Evolutionary conservation across 2,329 filamentous ascomycete genomes (phyloP).

Genomic region (Colletotrichum camelliae): DNA sequence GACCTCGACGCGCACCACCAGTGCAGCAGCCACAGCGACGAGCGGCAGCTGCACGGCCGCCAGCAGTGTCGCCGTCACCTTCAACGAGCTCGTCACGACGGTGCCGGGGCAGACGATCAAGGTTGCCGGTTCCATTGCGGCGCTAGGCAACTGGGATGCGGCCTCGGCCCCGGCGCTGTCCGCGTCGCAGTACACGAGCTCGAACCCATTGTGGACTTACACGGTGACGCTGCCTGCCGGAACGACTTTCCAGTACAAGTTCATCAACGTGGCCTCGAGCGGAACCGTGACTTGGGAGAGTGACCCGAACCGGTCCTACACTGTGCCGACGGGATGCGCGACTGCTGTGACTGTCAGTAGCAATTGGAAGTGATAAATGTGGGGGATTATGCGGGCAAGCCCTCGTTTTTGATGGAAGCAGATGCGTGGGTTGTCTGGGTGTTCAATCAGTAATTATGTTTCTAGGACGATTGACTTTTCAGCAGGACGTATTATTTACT

Average conservation of each 20-base stretch:
- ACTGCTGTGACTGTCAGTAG: conserved; percentile 24
- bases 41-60: conserved; percentile 32
- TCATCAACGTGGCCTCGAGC: conserved; percentile 56
- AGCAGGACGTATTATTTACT: background rate
- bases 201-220: conserved; percentile 59
- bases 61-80: conserved; percentile 45
- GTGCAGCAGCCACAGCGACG: conserved; percentile 20
- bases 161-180: conserved; percentile 52
- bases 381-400: background rate
- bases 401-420: background rate
- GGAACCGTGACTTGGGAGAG: conserved; percentile 63
- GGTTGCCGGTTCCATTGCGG: conserved; percentile 50
- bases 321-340: conserved; percentile 30
- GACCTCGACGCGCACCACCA: conserved; percentile 22
- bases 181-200: conserved; percentile 57
- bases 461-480: background rate
- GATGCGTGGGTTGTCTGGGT: background rate
- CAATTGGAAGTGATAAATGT: conserved; percentile 29
- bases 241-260: conserved; percentile 64
- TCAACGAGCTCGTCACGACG: conserved; percentile 47
- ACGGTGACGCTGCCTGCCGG: conserved; percentile 58
- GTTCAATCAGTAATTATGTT: background rate
- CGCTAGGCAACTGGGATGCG: conserved; percentile 39
- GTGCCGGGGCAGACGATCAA: conserved; percentile 56
- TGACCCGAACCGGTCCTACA: conserved; percentile 49